Evolutionary conservation across 1,284 basidiomycete species (phyloP), one percentile per base, ranked within the genome.

Genomic region (Fomes fomentarius): DNA sequence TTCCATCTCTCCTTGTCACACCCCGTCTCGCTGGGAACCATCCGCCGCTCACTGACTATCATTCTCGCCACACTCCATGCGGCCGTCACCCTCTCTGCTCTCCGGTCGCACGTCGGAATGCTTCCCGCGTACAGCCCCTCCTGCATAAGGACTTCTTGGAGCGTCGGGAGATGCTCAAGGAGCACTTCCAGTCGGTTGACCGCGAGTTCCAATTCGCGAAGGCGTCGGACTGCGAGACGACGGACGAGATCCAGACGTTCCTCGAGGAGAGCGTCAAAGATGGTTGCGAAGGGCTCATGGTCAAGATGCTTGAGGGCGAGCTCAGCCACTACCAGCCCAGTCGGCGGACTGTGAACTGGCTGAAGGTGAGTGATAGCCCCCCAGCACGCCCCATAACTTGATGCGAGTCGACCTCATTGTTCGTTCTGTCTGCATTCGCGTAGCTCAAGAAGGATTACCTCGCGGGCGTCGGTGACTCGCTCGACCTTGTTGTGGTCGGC

Each of bases 211-310:
- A 84, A 45, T 98, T 95, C 69, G 97, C 97, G 11, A 93, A 88
- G 65, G 87, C 89, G 3, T 93, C 93, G 1, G 97, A 99, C 69
- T 83, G 89, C 24, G 88, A 93, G 54, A 93, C 89, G 7, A 90
- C 87, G 0, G 97, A 99, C 41, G 95, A 98, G 67, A 98, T 99
- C 50, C 94, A 97, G 67, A 72, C 83, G 0, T 98, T 99, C 80
- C 76, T 99, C 15, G 97, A 99, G 66, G 91, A 95, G 63, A 96
- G 93, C 69, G 93, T 99, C 61, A 96, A 95, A 69, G 95, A 98
- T 68, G 95, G 96, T 1, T 99, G 97, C 71, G 97, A 99, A 71
- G 97, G 97, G 3, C 80, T 99, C 45, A 98, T 99, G 97, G 94
- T 99, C 58, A 99, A 99, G 76, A 97, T 98, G 94, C 78, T 99